phyloP scores from a whole-genome alignment of 2,329 filamentous ascomycete genomes.

The Cytospora mali region DNA sequence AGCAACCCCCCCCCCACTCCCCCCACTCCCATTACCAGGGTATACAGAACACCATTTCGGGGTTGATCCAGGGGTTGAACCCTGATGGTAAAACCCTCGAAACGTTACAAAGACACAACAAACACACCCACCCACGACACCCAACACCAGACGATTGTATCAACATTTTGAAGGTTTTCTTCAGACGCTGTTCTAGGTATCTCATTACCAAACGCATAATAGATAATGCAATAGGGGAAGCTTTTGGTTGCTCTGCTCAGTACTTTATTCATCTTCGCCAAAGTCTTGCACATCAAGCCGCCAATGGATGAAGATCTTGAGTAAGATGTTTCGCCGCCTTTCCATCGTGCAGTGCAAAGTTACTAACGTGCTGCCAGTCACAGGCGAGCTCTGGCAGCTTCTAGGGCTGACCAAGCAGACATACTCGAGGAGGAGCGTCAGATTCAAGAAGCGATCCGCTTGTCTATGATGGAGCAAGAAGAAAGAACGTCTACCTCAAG shows the following conservation, averaged over 20 bases:
- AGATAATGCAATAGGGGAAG: no score
- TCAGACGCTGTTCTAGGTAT: no score
- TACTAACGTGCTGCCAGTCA: neutral
- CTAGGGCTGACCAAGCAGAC: neutral
- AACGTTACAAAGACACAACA: neutral
- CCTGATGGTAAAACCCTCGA: neutral
- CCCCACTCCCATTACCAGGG: no score
- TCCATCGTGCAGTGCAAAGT: no score
- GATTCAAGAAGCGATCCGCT: slow-evolving; percentile 15
- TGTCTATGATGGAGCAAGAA: slow-evolving; percentile 16
- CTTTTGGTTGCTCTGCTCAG: no score
- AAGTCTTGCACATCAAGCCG: neutral
- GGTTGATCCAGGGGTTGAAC: neutral
- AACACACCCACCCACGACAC: no score
- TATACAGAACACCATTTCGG: no score
- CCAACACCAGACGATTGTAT: no score
- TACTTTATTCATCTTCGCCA: no score
- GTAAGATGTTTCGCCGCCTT: neutral
- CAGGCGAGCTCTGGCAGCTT: neutral
- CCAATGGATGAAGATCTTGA: neutral
- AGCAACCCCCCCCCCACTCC: neutral
- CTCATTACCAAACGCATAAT: no score
- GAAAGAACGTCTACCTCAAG: neutral
- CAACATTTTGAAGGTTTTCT: no score
- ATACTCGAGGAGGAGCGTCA: slow-evolving; percentile 6